phyloP scores from a whole-genome alignment of 345 rosid genomes.

The Fremontodendron californicum region DNA sequence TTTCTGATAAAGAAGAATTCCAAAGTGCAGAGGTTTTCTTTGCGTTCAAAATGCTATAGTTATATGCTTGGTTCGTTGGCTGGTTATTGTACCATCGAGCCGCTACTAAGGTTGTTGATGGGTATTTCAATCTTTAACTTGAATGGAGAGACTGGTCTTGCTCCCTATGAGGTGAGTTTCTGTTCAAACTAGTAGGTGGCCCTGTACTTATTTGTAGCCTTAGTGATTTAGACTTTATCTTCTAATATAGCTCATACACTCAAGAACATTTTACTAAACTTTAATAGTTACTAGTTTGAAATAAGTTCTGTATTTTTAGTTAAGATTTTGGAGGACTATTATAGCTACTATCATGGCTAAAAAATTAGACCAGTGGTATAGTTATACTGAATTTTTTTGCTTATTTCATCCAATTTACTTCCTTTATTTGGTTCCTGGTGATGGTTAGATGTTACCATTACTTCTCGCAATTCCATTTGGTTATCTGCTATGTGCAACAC shows the following conservation, averaged over 20 bases:
- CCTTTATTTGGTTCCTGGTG: background rate
- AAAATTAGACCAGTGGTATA: background rate
- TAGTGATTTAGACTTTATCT: background rate
- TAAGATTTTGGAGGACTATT: background rate
- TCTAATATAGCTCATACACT: background rate
- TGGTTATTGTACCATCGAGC: constrained; percentile 61
- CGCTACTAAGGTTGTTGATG: constrained; percentile 66
- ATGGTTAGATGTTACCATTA: background rate
- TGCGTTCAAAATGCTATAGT: constrained; percentile 61
- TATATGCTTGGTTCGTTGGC: constrained; percentile 59
- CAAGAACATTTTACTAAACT: background rate
- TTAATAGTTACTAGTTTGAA: background rate
- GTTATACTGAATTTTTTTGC: background rate
- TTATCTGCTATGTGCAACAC: background rate
- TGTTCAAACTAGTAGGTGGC: background rate
- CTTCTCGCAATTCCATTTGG: background rate
- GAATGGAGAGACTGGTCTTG: constrained; percentile 51
- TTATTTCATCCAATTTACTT: background rate
- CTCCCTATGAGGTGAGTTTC: constrained; percentile 76
- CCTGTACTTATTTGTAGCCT: background rate
- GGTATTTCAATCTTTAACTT: constrained; percentile 58
- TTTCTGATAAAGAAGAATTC: constrained; percentile 54
- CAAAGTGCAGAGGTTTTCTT: constrained; percentile 51
- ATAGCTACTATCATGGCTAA: background rate
- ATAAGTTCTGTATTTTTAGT: background rate